Conservation (phyloP, 2,329 filamentous ascomycete species). For the Monilinia fructicola region DNA sequence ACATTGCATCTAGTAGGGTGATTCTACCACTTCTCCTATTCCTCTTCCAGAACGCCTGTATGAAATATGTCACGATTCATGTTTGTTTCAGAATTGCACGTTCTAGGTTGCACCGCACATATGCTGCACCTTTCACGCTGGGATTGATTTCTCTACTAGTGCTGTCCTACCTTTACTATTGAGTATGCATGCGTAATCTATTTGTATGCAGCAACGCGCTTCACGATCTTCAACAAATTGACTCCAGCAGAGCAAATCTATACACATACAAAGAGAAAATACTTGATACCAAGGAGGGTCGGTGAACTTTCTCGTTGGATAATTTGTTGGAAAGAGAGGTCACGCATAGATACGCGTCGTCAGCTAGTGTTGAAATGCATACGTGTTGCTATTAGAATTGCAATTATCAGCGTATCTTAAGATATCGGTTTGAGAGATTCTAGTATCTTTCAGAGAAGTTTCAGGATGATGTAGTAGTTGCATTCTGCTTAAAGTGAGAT, state of each 20-base stretch:
- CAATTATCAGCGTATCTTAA: too few species aligned
- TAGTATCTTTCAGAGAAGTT: background rate
- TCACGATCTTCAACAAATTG: background rate
- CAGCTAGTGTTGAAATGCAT: slow-evolving; percentile 5
- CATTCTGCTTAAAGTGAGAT: background rate
- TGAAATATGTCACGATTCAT: background rate
- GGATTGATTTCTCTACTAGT: background rate
- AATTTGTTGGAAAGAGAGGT: too few species aligned
- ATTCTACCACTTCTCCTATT: background rate
- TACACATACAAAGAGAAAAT: background rate
- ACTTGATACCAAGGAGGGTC: background rate
- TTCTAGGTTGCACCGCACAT: background rate
- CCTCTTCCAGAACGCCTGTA: background rate
- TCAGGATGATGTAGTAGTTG: too few species aligned
- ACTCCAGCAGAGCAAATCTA: background rate
- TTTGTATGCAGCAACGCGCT: background rate
- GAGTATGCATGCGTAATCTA: background rate
- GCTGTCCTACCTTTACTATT: too few species aligned
- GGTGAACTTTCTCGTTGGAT: too few species aligned
- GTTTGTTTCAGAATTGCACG: background rate
- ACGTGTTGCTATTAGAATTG: background rate
- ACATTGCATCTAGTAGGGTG: background rate
- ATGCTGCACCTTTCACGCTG: background rate
- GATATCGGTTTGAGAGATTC: too few species aligned
- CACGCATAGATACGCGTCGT: background rate